phyloP scores from a whole-genome alignment of 768 basidiomycete genomes.

The Calocybe gangraenosa region DNA sequence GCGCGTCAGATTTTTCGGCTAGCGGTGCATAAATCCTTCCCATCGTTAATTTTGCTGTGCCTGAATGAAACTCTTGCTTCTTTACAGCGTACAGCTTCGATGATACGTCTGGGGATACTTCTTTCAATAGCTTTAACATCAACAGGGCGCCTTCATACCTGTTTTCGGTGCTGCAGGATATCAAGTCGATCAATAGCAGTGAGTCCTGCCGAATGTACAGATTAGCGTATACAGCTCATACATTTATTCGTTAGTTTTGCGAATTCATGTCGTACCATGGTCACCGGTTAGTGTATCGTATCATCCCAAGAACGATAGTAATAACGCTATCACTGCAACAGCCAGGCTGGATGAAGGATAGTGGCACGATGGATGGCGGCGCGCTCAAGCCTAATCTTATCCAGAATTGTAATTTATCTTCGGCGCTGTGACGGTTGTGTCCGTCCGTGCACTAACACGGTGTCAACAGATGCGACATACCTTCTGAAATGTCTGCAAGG shows the following conservation, averaged over 20 bases:
- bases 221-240: not conserved
- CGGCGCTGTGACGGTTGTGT: not conserved
- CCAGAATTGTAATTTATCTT: slow-evolving; percentile 38
- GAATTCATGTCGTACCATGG: slow-evolving; percentile 63
- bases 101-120: slow-evolving; percentile 52
- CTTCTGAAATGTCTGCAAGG: slow-evolving; percentile 67
- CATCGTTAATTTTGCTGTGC: not conserved
- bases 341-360: slow-evolving; percentile 77
- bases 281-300: slow-evolving; percentile 43
- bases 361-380: slow-evolving; percentile 61
- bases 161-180: slow-evolving; percentile 58
- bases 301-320: not conserved
- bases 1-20: slow-evolving; percentile 68
- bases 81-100: slow-evolving; percentile 58
- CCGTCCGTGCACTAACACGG: not conserved
- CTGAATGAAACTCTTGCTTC: not conserved
- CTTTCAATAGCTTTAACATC: slow-evolving; percentile 53
- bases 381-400: slow-evolving; percentile 43
- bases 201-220: slow-evolving; percentile 16
- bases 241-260: slow-evolving; percentile 22
- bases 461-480: slow-evolving; percentile 55
- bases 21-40: slow-evolving; percentile 28
- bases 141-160: slow-evolving; percentile 55
- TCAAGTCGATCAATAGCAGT: slow-evolving; percentile 47
- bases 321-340: slow-evolving; percentile 23